These are phyloP conservation scores for Takashimella koratensis DNA, from an alignment of 1,284 basidiomycete species.

Conservation along the genomic window DNA sequence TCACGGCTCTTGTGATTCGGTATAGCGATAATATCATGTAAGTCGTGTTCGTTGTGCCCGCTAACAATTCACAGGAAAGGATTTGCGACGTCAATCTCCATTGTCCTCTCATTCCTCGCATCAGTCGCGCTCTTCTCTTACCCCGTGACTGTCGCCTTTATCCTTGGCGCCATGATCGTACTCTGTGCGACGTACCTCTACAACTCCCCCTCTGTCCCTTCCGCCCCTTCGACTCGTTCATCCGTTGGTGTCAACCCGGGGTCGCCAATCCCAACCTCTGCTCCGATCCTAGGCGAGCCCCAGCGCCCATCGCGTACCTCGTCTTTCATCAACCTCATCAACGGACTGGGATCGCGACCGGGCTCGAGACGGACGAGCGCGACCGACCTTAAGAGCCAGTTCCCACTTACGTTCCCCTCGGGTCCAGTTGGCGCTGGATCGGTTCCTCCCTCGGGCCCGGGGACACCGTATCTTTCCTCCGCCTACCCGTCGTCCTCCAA, in stretches of 20 bases:
- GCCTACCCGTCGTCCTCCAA: neutral
- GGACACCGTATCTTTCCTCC: slow-evolving; percentile 10
- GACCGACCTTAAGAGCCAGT: slow-evolving; percentile 7
- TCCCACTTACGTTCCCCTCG: neutral
- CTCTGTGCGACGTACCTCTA: slow-evolving; percentile 86
- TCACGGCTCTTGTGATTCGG: slow-evolving; percentile 68
- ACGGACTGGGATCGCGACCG: slow-evolving; percentile 14
- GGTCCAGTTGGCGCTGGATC: slow-evolving; percentile 5
- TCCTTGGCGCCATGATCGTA: slow-evolving; percentile 76
- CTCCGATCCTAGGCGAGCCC: slow-evolving; percentile 47
- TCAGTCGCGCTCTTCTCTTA: slow-evolving; percentile 85
- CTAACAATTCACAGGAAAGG: slow-evolving; percentile 58
- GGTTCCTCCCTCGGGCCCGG: slow-evolving; percentile 11
- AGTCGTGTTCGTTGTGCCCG: slow-evolving; percentile 10
- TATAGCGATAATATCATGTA: slow-evolving; percentile 53
- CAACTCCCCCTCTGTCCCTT: slow-evolving; percentile 56
- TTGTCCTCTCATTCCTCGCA: slow-evolving; percentile 87
- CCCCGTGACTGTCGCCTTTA: slow-evolving; percentile 75
- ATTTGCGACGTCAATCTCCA: slow-evolving; percentile 88
- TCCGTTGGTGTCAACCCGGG: slow-evolving; percentile 41
- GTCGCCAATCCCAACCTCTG: slow-evolving; percentile 39
- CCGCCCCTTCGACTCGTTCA: slow-evolving; percentile 25
- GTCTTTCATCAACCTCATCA: slow-evolving; percentile 38
- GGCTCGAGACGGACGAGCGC: slow-evolving; percentile 8
- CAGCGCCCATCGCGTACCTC: slow-evolving; percentile 36